Percentiles rank a stretch among this genome's conserved stretches.
These are phyloP conservation scores for Pseudocercospora musae DNA, from an alignment of 2,329 filamentous ascomycete species.

Conservation along the genomic window DNA sequence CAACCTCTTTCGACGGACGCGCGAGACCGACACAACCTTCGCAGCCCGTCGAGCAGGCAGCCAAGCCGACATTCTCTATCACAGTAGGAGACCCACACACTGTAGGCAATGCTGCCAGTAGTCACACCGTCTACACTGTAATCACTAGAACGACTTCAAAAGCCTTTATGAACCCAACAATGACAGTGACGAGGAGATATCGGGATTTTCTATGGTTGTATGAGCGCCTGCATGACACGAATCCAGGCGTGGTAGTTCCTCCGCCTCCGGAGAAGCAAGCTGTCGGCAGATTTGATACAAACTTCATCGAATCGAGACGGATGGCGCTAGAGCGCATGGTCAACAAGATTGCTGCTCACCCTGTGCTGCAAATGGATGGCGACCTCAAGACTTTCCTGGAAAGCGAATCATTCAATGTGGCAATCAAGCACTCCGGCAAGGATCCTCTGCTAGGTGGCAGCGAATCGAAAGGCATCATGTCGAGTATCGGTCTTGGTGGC, in stretches of 20 bases:
- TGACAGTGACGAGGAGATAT: slow-evolving; percentile 89
- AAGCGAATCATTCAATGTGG: slow-evolving; percentile 91
- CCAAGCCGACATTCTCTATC: slow-evolving; percentile 88
- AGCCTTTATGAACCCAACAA: slow-evolving; percentile 88
- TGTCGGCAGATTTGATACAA: slow-evolving; percentile 89
- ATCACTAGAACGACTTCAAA: slow-evolving; percentile 95
- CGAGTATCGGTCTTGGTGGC: slow-evolving; percentile 68
- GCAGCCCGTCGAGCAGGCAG: slow-evolving; percentile 86
- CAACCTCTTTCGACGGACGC: slow-evolving; percentile 43
- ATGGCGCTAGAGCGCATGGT: slow-evolving; percentile 95
- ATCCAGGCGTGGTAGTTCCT: slow-evolving; percentile 90
- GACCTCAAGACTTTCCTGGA: slow-evolving; percentile 96
- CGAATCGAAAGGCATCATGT: slow-evolving; percentile 88
- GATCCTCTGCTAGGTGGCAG: slow-evolving; percentile 68
- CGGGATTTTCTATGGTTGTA: slow-evolving; percentile 98
- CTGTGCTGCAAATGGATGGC: slow-evolving; percentile 84
- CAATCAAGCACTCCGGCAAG: slow-evolving; percentile 87
- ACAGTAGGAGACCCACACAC: slow-evolving; percentile 95
- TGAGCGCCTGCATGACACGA: slow-evolving; percentile 88
- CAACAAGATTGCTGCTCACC: slow-evolving; percentile 89
- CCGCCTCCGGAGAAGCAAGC: slow-evolving; percentile 98
- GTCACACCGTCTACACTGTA: slow-evolving; percentile 96
- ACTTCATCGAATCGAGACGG: slow-evolving; percentile 90
- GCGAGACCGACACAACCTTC: slow-evolving; percentile 65
- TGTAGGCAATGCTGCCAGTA: slow-evolving; percentile 93